Evolutionary conservation across 2,329 filamentous ascomycete genomes (phyloP).

Genomic region (Xylariaceae sp.): DNA sequence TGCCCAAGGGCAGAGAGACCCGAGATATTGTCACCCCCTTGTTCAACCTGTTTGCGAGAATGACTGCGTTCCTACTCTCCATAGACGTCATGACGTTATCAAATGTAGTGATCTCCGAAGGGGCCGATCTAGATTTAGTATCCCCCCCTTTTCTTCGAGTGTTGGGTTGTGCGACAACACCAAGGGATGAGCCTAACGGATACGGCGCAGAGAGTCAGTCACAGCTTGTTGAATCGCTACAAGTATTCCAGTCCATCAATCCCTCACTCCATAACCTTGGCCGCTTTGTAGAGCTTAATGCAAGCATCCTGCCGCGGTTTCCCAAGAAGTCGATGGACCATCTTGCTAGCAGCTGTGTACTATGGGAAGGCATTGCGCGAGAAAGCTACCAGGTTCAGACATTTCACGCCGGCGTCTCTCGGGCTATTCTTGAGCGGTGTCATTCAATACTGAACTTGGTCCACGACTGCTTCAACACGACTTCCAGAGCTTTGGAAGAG

Average conservation of each 20-base stretch:
- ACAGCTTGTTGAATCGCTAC: slow-evolving; percentile 37
- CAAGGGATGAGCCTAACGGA: slow-evolving; percentile 19
- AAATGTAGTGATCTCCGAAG: slow-evolving; percentile 18
- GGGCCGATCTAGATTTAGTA: slow-evolving; percentile 34
- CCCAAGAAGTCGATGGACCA: slow-evolving; percentile 43
- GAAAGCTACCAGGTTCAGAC: slow-evolving; percentile 26
- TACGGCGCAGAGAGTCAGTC: slow-evolving; percentile 22
- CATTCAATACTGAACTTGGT: slow-evolving; percentile 34
- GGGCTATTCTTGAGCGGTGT: slow-evolving; percentile 21
- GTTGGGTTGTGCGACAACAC: no score
- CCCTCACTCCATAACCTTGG: slow-evolving; percentile 29
- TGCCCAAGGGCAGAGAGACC: slow-evolving; percentile 21
- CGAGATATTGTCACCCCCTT: slow-evolving; percentile 27
- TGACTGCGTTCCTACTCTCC: slow-evolving; percentile 48
- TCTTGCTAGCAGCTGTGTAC: slow-evolving; percentile 31
- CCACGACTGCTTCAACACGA: slow-evolving; percentile 38
- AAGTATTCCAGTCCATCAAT: slow-evolving; percentile 34
- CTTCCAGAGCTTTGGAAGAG: slow-evolving; percentile 37
- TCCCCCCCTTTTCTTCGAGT: slow-evolving; percentile 42
- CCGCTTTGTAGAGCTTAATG: slow-evolving; percentile 37
- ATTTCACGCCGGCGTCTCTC: slow-evolving; percentile 9
- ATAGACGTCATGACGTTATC: slow-evolving; percentile 41
- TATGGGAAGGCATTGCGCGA: slow-evolving; percentile 18
- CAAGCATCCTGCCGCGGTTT: slow-evolving; percentile 36
- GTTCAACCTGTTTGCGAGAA: slow-evolving; percentile 38